phyloP scores from a whole-genome alignment of 805 yeast species.

The Lipomyces sp. region DNA sequence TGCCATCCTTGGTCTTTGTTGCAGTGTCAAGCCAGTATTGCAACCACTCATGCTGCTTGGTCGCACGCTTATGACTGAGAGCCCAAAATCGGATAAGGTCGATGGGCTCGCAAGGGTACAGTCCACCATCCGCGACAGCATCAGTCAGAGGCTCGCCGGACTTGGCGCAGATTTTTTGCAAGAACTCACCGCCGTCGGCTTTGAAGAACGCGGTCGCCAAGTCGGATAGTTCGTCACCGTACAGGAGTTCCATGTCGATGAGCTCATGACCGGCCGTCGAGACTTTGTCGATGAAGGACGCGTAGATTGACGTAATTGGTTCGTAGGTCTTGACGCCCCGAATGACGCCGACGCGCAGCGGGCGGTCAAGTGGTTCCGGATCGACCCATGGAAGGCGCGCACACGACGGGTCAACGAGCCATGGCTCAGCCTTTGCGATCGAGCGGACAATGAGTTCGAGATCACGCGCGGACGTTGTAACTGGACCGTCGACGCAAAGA shows the following conservation, averaged over 20 bases:
- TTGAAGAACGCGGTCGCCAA: slow-evolving; percentile 48
- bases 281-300: slow-evolving; percentile 58
- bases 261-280: slow-evolving; percentile 61
- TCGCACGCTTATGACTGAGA: slow-evolving; percentile 24
- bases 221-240: slow-evolving; percentile 50
- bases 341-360: slow-evolving; percentile 41
- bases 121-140: slow-evolving; percentile 37
- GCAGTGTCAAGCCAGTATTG: slow-evolving; percentile 50
- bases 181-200: slow-evolving; percentile 52
- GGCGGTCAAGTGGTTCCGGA: slow-evolving; percentile 35
- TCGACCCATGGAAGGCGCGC: slow-evolving; percentile 56
- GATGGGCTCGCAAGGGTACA: slow-evolving; percentile 39
- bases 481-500: slow-evolving; percentile 57
- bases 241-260: slow-evolving; percentile 47
- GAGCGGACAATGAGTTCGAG: slow-evolving; percentile 49
- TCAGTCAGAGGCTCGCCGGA: slow-evolving; percentile 51
- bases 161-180: slow-evolving; percentile 44
- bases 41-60: slow-evolving; percentile 44
- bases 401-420: slow-evolving; percentile 56
- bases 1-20: slow-evolving; percentile 45
- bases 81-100: slow-evolving; percentile 33
- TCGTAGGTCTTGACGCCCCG: slow-evolving; percentile 40
- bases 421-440: slow-evolving; percentile 51
- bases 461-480: slow-evolving; percentile 49
- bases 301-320: slow-evolving; percentile 56